Evolutionary conservation across 2,329 filamentous ascomycete genomes (phyloP).

Genomic region (Talaromyces sp.): DNA sequence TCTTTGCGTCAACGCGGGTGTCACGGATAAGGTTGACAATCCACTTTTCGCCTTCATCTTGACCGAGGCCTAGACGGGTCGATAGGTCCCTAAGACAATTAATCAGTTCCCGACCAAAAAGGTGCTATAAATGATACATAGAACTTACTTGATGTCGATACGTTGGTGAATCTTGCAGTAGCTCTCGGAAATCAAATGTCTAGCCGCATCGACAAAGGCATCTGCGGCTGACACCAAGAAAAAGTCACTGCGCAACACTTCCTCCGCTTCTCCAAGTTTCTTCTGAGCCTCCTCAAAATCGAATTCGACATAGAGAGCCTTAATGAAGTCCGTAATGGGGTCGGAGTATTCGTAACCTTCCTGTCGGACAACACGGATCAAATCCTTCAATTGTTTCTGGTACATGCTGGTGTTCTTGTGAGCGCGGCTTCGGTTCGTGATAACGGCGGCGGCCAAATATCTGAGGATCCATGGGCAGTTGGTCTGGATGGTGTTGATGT

Average conservation of each 20-base stretch:
- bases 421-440: constrained; percentile 80
- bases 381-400: constrained; percentile 98
- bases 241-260: constrained; percentile 90
- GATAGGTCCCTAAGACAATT: constrained; percentile 71
- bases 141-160: constrained; percentile 82
- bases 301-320: constrained; percentile 92
- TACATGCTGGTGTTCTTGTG: constrained; percentile 78
- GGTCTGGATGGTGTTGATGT: constrained; percentile 99
- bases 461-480: constrained; percentile 94
- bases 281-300: constrained; percentile 96
- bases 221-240: constrained; percentile 86
- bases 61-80: constrained; percentile 81
- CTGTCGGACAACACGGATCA: constrained; percentile 92
- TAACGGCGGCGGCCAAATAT: constrained; percentile 90
- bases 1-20: constrained; percentile 96
- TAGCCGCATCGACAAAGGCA: constrained; percentile 86
- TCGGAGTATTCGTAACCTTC: constrained; percentile 97
- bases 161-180: constrained; percentile 99
- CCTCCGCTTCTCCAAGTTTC: constrained; percentile 81
- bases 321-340: constrained; percentile 93
- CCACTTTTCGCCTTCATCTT: constrained; percentile 99
- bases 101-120: constrained; percentile 22
- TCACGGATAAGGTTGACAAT: constrained; percentile 99
- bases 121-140: neutral
- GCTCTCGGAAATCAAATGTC: constrained; percentile 95